These are phyloP conservation scores for Lactarius evosmus DNA, from an alignment of 768 basidiomycete genomes.

Conservation along the genomic window DNA sequence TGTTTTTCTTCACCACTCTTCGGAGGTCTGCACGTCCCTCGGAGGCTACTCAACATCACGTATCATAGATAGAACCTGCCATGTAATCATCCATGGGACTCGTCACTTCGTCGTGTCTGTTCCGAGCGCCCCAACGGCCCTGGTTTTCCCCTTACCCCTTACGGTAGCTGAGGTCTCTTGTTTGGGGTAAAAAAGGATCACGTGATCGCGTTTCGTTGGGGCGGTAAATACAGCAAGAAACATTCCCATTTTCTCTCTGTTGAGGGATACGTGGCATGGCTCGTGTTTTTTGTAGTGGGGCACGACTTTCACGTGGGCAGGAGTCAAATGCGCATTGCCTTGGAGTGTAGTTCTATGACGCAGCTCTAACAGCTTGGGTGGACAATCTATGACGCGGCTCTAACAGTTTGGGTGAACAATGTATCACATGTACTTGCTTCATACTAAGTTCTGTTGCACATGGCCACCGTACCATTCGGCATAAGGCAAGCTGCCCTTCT, in stretches of 20 bases:
- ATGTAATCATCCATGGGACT: neutral
- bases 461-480: neutral
- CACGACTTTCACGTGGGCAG: neutral
- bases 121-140: neutral
- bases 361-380: neutral
- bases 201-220: constrained; percentile 28
- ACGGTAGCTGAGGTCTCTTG: neutral
- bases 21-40: neutral
- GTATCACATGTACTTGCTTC: neutral
- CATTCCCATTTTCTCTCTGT: too few relatives aligned
- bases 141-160: constrained; percentile 8
- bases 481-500: neutral
- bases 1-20: neutral
- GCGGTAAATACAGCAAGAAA: too few relatives aligned
- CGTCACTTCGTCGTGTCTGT: neutral
- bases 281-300: neutral
- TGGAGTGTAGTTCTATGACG: neutral
- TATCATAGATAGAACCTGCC: neutral
- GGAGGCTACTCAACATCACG: neutral
- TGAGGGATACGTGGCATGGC: neutral
- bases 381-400: neutral
- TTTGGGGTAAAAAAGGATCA: constrained; percentile 22
- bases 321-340: too few relatives aligned
- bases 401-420: neutral
- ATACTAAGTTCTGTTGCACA: neutral